These are phyloP conservation scores for Lantana camara DNA, from an alignment of 257 asterid species.

Conservation along the genomic window DNA sequence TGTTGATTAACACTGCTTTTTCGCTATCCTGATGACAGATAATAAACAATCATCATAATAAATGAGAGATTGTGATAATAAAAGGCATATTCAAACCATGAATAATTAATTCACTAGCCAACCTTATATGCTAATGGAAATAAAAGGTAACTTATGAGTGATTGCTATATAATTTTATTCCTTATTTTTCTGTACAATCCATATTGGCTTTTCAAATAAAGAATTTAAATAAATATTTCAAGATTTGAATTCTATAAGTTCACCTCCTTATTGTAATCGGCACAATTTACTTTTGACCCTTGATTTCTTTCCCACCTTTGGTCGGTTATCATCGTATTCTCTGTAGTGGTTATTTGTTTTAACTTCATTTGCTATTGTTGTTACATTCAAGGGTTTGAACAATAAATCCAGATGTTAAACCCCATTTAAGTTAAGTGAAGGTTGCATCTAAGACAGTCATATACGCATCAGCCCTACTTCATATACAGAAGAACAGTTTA, in stretches of 20 bases:
- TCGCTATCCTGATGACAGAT: conserved; percentile 11
- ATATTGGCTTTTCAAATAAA: conserved; percentile 20
- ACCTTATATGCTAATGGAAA: conserved; percentile 29
- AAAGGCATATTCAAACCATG: conserved; percentile 23
- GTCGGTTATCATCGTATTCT: conserved; percentile 14
- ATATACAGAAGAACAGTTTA: not conserved
- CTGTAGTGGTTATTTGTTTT: not conserved
- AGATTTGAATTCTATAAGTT: conserved; percentile 4
- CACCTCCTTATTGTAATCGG: conserved; percentile 20
- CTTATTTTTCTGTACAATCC: conserved; percentile 18
- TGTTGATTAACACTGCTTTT: not conserved
- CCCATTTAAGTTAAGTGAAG: conserved; percentile 13
- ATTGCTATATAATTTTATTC: conserved; percentile 29
- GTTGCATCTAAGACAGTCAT: conserved; percentile 5
- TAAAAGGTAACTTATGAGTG: conserved; percentile 25
- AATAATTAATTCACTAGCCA: conserved; percentile 13
- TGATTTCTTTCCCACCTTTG: conserved; percentile 12
- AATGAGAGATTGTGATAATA: conserved; percentile 27
- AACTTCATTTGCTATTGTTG: conserved; percentile 5
- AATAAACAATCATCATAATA: conserved; percentile 28
- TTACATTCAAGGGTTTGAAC: conserved; percentile 5
- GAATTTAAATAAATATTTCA: conserved; percentile 25
- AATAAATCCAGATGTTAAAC: conserved; percentile 14
- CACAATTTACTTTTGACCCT: conserved; percentile 8
- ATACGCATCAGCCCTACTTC: not conserved